A percentile compares a stretch with the other conserved stretches of the same genome.
phyloP scores from a whole-genome alignment of 768 basidiomycete species.

The Butyriboletus loyo region DNA sequence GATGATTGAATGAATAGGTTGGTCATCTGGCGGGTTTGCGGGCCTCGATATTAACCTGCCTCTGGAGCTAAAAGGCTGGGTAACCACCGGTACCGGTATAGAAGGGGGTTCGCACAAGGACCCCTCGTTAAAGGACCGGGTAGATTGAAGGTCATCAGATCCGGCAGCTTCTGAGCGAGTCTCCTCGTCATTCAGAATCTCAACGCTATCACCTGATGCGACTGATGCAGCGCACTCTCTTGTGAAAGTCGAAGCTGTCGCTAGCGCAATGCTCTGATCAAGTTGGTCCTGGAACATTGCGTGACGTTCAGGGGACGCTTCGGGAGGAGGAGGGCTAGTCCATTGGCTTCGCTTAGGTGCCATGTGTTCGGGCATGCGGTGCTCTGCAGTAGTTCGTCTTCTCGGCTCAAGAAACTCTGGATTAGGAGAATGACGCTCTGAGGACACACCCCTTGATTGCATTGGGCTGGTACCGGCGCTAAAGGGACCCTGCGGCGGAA shows the following conservation, averaged over 20 bases:
- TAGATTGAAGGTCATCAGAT: constrained; percentile 69
- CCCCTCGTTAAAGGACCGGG: constrained; percentile 61
- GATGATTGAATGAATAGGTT: neutral
- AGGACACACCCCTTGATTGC: constrained; percentile 42
- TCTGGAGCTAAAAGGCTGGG: constrained; percentile 16
- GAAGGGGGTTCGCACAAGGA: constrained; percentile 20
- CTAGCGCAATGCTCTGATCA: constrained; percentile 62
- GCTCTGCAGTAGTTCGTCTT: constrained; percentile 30
- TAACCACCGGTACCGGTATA: constrained; percentile 6
- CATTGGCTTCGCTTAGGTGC: constrained; percentile 76
- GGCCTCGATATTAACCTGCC: constrained; percentile 26
- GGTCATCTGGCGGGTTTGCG: constrained; percentile 5
- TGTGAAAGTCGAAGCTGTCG: constrained; percentile 60
- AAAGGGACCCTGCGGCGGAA: constrained; percentile 69
- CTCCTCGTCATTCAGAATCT: constrained; percentile 67
- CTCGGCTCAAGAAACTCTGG: constrained; percentile 45
- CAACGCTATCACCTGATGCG: constrained; percentile 57
- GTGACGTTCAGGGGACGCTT: constrained; percentile 65
- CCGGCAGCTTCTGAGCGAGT: constrained; percentile 54
- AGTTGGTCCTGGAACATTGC: constrained; percentile 66
- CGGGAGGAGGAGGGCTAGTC: constrained; percentile 82
- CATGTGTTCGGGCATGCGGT: constrained; percentile 64
- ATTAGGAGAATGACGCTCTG: constrained; percentile 53
- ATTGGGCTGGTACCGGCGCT: constrained; percentile 61
- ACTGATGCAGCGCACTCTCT: constrained; percentile 51